Evolutionary conservation across 108 stramenopile genomes (phyloP).

Genomic region (Bacterosira constricta): DNA sequence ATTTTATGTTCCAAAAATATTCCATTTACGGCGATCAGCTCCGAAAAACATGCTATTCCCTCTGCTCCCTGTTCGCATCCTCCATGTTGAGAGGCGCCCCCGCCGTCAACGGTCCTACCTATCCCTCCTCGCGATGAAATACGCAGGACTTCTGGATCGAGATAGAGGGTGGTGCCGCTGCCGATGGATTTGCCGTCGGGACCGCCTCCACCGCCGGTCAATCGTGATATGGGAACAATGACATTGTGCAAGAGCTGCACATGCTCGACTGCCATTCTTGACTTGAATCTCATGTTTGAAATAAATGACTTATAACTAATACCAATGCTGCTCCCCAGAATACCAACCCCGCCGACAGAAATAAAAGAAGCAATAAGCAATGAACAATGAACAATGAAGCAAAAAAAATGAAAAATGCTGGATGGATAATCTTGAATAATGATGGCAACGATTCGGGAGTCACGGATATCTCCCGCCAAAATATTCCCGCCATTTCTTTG

Average conservation of each 20-base stretch:
- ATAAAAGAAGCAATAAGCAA: too few species aligned
- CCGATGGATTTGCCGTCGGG: slow-evolving; percentile 36
- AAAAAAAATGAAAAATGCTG: too few species aligned
- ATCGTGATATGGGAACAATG: slow-evolving; percentile 65
- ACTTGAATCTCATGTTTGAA: slow-evolving; percentile 89
- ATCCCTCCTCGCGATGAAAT: slow-evolving; percentile 60
- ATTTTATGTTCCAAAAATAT: slow-evolving; percentile 86
- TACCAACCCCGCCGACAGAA: too few species aligned
- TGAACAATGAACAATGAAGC: too few species aligned
- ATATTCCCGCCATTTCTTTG: too few species aligned
- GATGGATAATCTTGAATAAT: too few species aligned
- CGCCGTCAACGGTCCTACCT: slow-evolving; percentile 28
- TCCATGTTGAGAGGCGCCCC: slow-evolving; percentile 19
- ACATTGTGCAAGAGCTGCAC: slow-evolving; percentile 69
- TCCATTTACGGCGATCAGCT: slow-evolving; percentile 59
- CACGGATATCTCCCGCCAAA: too few species aligned
- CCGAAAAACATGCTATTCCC: slow-evolving; percentile 83
- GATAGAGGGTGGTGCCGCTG: slow-evolving; percentile 67
- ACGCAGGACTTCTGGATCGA: slow-evolving; percentile 69
- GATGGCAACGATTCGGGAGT: too few species aligned
- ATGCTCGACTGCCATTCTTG: slow-evolving; percentile 77
- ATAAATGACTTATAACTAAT: too few species aligned
- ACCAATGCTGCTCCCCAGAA: too few species aligned
- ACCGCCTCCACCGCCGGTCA: slow-evolving; percentile 37
- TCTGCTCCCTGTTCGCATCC: slow-evolving; percentile 47